Evolutionary conservation across 2,329 filamentous ascomycete species (phyloP).

Genomic region (Cordyceps militaris): DNA sequence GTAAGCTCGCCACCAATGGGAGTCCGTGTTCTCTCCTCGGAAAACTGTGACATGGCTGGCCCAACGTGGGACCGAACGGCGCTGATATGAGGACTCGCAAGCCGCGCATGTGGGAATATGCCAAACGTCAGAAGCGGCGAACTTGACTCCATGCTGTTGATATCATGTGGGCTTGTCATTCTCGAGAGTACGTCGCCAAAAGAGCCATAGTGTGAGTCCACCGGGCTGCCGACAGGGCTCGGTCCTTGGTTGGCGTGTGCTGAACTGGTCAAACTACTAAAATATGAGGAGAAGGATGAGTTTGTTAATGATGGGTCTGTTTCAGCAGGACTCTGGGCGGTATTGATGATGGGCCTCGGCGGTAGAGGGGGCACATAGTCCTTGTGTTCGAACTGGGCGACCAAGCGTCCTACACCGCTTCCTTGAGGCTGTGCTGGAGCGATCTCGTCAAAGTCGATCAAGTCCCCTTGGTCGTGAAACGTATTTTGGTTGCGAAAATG

Average conservation of each 20-base stretch:
- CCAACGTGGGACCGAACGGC: conserved; percentile 12
- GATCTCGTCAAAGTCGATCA: conserved; percentile 17
- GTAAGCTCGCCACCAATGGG: background rate
- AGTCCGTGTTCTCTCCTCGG: background rate
- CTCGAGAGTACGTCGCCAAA: conserved; percentile 22
- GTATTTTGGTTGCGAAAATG: conserved; percentile 13
- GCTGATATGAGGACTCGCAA: conserved; percentile 23
- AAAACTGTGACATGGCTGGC: conserved; percentile 10
- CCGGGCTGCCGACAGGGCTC: conserved; percentile 26
- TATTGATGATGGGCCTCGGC: conserved; percentile 25
- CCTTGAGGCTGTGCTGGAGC: conserved; percentile 12
- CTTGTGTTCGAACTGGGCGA: conserved; percentile 36
- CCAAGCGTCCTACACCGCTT: conserved; percentile 29
- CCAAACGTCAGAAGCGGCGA: conserved; percentile 25
- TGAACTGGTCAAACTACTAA: conserved; percentile 22
- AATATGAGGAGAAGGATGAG: conserved; percentile 25
- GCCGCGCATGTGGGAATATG: conserved; percentile 25
- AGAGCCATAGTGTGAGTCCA: conserved; percentile 27
- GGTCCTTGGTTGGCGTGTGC: conserved; percentile 23
- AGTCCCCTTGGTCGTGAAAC: conserved; percentile 12
- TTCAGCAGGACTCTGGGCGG: conserved; percentile 21
- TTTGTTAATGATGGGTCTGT: conserved; percentile 21
- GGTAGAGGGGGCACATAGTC: conserved; percentile 30
- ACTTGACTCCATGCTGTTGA: conserved; percentile 23
- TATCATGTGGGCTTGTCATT: conserved; percentile 26